A percentile compares a stretch with the other conserved stretches of the same genome.
phyloP scores from a whole-genome alignment of 1,139 yeast genomes.

The Petasospora fabianii region DNA sequence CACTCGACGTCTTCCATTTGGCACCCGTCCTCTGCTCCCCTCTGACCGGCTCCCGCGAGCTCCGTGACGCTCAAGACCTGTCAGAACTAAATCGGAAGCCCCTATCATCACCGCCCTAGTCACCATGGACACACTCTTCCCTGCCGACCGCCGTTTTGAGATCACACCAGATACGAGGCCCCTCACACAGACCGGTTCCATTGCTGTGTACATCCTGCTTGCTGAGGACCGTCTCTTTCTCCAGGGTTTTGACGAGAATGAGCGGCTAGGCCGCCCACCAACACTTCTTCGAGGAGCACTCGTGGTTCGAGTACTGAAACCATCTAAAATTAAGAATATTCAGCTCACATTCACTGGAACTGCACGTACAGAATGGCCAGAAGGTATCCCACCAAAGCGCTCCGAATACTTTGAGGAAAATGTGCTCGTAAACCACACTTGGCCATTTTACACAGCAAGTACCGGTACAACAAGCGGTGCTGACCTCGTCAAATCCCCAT shows the following conservation, averaged over 20 bases:
- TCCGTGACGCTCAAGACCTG: too few relatives aligned
- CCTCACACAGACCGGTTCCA: conserved; percentile 31
- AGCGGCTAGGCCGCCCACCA: conserved; percentile 70
- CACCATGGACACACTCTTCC: conserved; percentile 27
- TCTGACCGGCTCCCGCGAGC: too few relatives aligned
- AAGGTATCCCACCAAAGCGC: conserved; percentile 92
- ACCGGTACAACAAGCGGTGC: conserved; percentile 26
- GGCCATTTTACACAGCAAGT: conserved; percentile 74
- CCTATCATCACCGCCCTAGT: neutral
- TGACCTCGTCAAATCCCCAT: conserved; percentile 21
- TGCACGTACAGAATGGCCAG: conserved; percentile 95
- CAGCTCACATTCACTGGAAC: conserved; percentile 64
- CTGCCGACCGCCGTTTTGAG: conserved; percentile 33
- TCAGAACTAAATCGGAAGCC: neutral
- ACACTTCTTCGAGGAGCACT: conserved; percentile 81
- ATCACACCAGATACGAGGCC: conserved; percentile 32
- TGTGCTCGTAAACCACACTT: conserved; percentile 72
- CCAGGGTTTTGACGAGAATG: conserved; percentile 73
- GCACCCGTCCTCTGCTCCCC: neutral
- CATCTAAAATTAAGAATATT: conserved; percentile 72
- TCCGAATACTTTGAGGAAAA: conserved; percentile 59
- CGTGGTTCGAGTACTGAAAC: conserved; percentile 65
- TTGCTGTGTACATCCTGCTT: conserved; percentile 37
- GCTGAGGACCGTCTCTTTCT: conserved; percentile 80
- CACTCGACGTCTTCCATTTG: neutral